phyloP scores from a whole-genome alignment of 106 monocot species.

The Allium cepa region DNA sequence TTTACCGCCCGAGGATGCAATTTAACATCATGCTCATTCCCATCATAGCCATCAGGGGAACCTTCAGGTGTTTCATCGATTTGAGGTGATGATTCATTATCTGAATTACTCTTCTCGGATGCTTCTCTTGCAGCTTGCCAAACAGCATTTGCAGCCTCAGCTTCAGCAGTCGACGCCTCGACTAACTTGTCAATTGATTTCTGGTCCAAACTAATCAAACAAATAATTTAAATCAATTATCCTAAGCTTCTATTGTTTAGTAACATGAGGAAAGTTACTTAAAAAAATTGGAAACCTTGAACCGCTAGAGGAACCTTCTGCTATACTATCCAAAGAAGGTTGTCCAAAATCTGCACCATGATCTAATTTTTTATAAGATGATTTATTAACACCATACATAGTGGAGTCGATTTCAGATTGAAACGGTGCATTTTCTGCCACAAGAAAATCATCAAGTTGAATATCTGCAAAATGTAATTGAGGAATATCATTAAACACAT shows the following conservation, averaged over 20 bases:
- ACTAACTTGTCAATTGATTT: slow-evolving; percentile 73
- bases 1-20: slow-evolving; percentile 93
- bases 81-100: slow-evolving; percentile 31
- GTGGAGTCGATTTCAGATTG: slow-evolving; percentile 63
- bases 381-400: slow-evolving; percentile 31
- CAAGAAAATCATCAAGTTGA: slow-evolving; percentile 76
- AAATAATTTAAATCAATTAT: background rate
- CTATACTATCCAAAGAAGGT: slow-evolving; percentile 22
- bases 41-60: slow-evolving; percentile 25
- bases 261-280: slow-evolving; percentile 2
- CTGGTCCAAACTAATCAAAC: slow-evolving; percentile 56
- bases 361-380: slow-evolving; percentile 23
- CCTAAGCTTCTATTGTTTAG: background rate
- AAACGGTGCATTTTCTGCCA: slow-evolving; percentile 79
- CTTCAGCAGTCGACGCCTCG: slow-evolving; percentile 84
- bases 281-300: slow-evolving; percentile 31
- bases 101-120: slow-evolving; percentile 39
- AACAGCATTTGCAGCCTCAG: slow-evolving; percentile 75
- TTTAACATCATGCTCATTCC: slow-evolving; percentile 62
- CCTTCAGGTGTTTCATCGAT: slow-evolving; percentile 31
- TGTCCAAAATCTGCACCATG: slow-evolving; percentile 14
- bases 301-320: slow-evolving; percentile 21
- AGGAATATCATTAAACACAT: too few species aligned
- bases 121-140: slow-evolving; percentile 78
- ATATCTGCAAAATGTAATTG: slow-evolving; percentile 40